Conservation (phyloP, 1,284 basidiomycete species). For the Sphagnurus paluster region DNA sequence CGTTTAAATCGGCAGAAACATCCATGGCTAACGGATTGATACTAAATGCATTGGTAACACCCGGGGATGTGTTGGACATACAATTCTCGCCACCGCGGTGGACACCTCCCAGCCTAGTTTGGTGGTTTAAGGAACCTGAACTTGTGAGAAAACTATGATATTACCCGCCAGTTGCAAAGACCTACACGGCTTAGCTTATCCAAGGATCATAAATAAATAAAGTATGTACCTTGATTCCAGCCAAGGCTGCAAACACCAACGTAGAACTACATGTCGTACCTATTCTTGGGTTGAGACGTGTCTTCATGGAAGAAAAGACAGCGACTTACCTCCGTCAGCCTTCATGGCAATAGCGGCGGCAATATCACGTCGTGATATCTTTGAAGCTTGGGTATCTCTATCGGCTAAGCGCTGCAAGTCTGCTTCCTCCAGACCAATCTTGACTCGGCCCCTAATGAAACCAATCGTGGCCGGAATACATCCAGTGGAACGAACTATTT, state of each 20-base stretch:
- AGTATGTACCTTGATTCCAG: slow-evolving; percentile 72
- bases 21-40: slow-evolving; percentile 73
- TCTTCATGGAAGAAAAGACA: background rate
- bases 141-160: slow-evolving; percentile 16
- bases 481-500: slow-evolving; percentile 75
- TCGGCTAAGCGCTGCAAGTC: slow-evolving; percentile 79
- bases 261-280: slow-evolving; percentile 89
- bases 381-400: slow-evolving; percentile 53
- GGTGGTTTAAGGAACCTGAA: background rate
- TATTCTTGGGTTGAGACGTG: slow-evolving; percentile 13
- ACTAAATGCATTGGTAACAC: background rate
- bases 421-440: slow-evolving; percentile 73
- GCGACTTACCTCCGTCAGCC: slow-evolving; percentile 65
- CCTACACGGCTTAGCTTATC: slow-evolving; percentile 37
- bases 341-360: slow-evolving; percentile 71
- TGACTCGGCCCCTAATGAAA: slow-evolving; percentile 80
- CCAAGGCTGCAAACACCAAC: slow-evolving; percentile 76
- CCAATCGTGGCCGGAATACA: slow-evolving; percentile 92
- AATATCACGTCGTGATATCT: slow-evolving; percentile 89
- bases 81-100: slow-evolving; percentile 91
- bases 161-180: slow-evolving; percentile 82
- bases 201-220: slow-evolving; percentile 4
- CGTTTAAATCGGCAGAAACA: slow-evolving; percentile 88
- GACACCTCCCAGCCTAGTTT: slow-evolving; percentile 82
- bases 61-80: slow-evolving; percentile 29